Conservation (phyloP, 2,329 filamentous ascomycete species). For the Paracorniculantispora psalliotae region DNA sequence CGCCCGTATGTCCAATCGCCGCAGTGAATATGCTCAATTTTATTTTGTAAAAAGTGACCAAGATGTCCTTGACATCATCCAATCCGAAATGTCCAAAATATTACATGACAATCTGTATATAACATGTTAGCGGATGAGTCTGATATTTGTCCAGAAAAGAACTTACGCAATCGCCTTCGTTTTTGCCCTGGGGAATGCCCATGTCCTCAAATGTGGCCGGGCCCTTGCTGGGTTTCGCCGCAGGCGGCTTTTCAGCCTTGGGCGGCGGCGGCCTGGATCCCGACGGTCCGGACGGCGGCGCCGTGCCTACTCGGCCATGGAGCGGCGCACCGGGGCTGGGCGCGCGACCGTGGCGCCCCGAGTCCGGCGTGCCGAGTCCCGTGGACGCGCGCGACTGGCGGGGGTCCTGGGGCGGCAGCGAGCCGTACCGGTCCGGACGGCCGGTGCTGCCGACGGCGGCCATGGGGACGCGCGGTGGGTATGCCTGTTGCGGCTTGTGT, state of each 20-base stretch:
- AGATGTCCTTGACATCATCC: neutral
- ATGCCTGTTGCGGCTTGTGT: neutral
- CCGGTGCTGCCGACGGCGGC: conserved; percentile 19
- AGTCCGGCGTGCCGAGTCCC: conserved; percentile 17
- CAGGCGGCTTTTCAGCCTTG: conserved; percentile 19
- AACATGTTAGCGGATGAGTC: neutral
- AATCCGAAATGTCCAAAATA: neutral
- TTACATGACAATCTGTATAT: conserved; percentile 9
- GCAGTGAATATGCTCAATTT: neutral
- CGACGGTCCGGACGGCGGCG: conserved; percentile 31
- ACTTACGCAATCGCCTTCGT: conserved; percentile 87
- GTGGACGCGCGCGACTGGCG: conserved; percentile 19
- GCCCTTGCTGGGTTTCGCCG: conserved; percentile 55
- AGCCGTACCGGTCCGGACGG: conserved; percentile 29
- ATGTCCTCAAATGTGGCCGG: conserved; percentile 97
- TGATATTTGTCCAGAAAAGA: neutral
- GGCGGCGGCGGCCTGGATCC: conserved; percentile 19
- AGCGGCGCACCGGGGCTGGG: conserved; percentile 15
- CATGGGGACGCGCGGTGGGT: neutral
- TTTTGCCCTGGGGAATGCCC: conserved; percentile 82
- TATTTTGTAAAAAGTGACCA: neutral
- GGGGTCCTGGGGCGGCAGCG: conserved; percentile 23
- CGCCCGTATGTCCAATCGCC: neutral
- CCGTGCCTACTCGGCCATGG: conserved; percentile 32
- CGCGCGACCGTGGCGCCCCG: conserved; percentile 17